These are phyloP conservation scores for Globisporangium emineosum DNA, from an alignment of 352 stramenopile genomes.

Conservation along the genomic window DNA sequence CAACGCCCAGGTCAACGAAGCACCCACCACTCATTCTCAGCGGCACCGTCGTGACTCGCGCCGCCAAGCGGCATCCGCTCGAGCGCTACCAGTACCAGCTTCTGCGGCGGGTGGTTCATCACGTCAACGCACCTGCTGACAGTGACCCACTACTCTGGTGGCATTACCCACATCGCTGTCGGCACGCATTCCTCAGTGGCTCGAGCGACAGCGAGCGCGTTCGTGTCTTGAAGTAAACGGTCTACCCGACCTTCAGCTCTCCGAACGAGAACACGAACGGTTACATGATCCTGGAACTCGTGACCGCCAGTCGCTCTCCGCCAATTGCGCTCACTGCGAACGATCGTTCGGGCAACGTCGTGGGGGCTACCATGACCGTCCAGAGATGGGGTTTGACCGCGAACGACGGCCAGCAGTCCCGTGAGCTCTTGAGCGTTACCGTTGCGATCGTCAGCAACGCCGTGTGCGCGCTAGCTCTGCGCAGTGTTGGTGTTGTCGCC, in stretches of 20 bases:
- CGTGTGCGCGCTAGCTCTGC: conserved; percentile 41
- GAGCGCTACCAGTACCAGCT: not conserved
- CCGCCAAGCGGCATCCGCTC: not conserved
- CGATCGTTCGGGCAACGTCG: not conserved
- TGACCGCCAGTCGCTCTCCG: conserved; percentile 21
- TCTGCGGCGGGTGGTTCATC: not conserved
- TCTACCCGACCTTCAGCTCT: not conserved
- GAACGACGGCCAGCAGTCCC: conserved; percentile 26
- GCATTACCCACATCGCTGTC: not conserved
- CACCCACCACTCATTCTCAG: not conserved
- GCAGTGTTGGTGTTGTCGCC: conserved; percentile 40
- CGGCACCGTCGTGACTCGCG: not conserved
- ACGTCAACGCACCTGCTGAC: not conserved
- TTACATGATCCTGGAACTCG: conserved; percentile 50
- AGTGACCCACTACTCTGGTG: not conserved
- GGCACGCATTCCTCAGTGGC: not conserved
- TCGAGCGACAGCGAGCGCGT: not conserved
- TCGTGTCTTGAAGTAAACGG: not conserved
- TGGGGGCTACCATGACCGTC: conserved; percentile 7
- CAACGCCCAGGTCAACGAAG: not conserved
- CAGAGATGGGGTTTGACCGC: conserved; percentile 15
- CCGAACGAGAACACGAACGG: conserved; percentile 27
- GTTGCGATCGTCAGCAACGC: conserved; percentile 44
- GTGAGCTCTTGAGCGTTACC: conserved; percentile 35
- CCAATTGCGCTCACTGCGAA: conserved; percentile 25